Base-by-base conservation (phyloP, 176 grass and related monocot genomes). In the Phragmites australis region DNA sequence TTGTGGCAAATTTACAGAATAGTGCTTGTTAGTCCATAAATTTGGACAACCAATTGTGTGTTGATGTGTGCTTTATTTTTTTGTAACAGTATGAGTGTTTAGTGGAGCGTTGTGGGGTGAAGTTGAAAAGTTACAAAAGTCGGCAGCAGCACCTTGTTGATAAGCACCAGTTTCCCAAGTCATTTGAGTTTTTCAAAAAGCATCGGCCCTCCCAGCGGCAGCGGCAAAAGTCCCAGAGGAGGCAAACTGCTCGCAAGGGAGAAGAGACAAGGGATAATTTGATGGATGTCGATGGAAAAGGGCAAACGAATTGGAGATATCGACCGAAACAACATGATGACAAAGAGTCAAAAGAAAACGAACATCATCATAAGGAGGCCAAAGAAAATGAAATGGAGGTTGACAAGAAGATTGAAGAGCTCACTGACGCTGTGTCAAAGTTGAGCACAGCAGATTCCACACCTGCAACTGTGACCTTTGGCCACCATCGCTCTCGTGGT, bases 171-270 rank as follows among this genome's bases (percentile, higher is more conserved):
- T 96, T 99, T 78, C 93, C 93, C 30, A 61, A 80, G 53, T 86
- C 88, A 31, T 99, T 99, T 44, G 90, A 99, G 80, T 99, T 99
- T 74, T 90, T 91, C 69, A 99, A 95, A 73, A 99, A 81, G 74
- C 79, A 84, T 42, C 88, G 69, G 6, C 63, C 73, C 48, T 95
- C 93, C 41, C 94, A 93, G 62, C 65, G 80, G 21, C 97, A 91
- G 21, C 90, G 97, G 29, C 88, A 99, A 16, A 99, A 90, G 79
- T 27, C 70, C 47, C 90, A 95, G 22, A 57, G 55, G 44, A 80
- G 81, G 72, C 87, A 89, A 66, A 55, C 66, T 42, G 65, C 79
- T 32, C 63, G 78, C 68, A 78, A 76, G 65, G 58, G 84, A 7
- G 86, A 86, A 39, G 88, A 65, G 58, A 55, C 54, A 8, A 83